Percentiles rank a stretch among this genome's conserved stretches.
These are phyloP conservation scores for Thraustotheca clavata DNA, from an alignment of 352 stramenopile genomes.

Conservation along the genomic window DNA sequence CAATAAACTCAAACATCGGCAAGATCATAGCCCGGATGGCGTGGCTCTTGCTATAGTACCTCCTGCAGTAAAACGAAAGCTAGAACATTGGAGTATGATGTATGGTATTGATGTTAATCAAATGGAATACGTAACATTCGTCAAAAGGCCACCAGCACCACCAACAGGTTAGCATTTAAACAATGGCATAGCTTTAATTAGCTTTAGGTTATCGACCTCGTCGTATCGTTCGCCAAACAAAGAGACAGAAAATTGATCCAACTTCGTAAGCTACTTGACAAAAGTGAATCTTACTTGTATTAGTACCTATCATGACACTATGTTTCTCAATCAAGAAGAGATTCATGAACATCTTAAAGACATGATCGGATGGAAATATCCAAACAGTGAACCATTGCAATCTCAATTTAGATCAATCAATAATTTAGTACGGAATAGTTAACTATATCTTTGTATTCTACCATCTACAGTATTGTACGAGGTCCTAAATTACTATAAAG, in stretches of 20 bases:
- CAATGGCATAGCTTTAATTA: background rate
- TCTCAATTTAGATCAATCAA: conserved; percentile 11
- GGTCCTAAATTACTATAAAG: too few relatives aligned
- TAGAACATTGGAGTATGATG: conserved; percentile 6
- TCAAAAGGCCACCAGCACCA: conserved; percentile 8
- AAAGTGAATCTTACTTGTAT: background rate
- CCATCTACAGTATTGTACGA: too few relatives aligned
- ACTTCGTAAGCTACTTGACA: background rate
- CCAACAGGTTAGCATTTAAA: background rate
- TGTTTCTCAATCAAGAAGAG: background rate
- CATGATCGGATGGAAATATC: background rate
- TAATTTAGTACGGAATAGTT: background rate
- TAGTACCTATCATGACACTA: background rate
- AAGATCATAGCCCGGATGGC: background rate
- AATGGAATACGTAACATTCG: conserved; percentile 11
- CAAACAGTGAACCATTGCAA: background rate
- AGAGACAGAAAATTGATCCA: background rate
- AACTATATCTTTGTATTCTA: too few relatives aligned
- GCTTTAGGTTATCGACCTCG: conserved; percentile 3
- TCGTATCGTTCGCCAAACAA: conserved; percentile 2
- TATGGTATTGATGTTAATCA: conserved; percentile 14
- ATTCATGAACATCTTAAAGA: background rate
- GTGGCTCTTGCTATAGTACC: background rate
- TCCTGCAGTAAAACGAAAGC: background rate
- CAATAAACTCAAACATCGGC: conserved; percentile 14